Evolutionary conservation across 352 stramenopile genomes (phyloP), one percentile per base, ranked within the genome.

Genomic region (Pythium plurisporium): DNA sequence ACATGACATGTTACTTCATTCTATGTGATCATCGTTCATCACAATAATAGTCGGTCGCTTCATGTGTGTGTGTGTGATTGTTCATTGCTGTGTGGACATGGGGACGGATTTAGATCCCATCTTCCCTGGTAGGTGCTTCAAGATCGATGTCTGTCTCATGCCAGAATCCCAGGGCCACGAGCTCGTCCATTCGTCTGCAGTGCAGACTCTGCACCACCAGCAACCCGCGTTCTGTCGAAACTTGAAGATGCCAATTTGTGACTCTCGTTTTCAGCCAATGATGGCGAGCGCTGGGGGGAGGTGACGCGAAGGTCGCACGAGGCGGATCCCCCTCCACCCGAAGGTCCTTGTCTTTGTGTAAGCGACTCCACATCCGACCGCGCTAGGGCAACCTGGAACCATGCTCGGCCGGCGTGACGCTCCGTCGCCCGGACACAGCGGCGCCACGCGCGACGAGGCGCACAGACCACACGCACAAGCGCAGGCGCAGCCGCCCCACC

Each of bases 261-360:
- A 41, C 12, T 46, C 22, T 9, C n/a, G 3, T 41, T 68, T 56
- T 65, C 20, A 47, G 20, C 60, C 60, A 67, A 67, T 67, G n/a
- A 67, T 6, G 33, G 22, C 8, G 2, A 2, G 1, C 5, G 6
- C 11, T 23, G 19, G 4, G 3, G 3, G 29, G 15, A 56, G 20
- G 63, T 66, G 29, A 9, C 29, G n/a, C 26, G 51, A 70, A 64
- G 59, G 60, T 67, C 17, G 60, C 53, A 22, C 46, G 51, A 62
- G n/a, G n/a, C 47, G 26, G 25, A 25, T 20, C 19, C 33, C 45
- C 36, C 44, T 22, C 25, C n/a, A n/a, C 9, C 17, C 11, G 22
- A 22, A 38, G 31, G 46, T 5, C 51, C 59, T 67, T 62, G 51
- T 62, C 59, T 62, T 67, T 67, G 59, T 67, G 49, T 57, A 37